Conservation (phyloP, 2,329 filamentous ascomycete species). For the Exophiala bonariae region DNA sequence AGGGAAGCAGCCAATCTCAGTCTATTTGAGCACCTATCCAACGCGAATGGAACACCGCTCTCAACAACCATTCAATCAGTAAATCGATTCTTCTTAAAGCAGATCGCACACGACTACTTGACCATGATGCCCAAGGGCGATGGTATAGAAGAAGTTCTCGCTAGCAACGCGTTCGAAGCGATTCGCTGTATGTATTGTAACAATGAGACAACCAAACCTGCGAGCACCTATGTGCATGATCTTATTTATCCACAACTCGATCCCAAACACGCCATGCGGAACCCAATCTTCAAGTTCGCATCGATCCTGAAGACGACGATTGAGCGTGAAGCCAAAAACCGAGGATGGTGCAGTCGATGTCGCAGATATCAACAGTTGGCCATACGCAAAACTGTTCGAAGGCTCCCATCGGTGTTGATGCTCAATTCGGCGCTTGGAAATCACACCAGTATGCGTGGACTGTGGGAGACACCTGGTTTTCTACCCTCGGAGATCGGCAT, state of each 20-base stretch:
- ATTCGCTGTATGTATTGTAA: conserved; percentile 86
- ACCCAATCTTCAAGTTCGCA: conserved; percentile 66
- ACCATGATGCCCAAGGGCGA: conserved; percentile 63
- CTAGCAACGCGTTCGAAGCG: conserved; percentile 44
- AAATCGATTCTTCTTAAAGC: conserved; percentile 80
- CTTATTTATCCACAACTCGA: conserved; percentile 65
- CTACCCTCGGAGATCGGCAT: conserved; percentile 92
- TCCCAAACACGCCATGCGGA: conserved; percentile 52
- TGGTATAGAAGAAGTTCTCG: conserved; percentile 67
- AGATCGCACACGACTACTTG: conserved; percentile 74
- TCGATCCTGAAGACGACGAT: conserved; percentile 90
- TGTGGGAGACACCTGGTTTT: conserved; percentile 90
- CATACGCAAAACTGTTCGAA: conserved; percentile 80
- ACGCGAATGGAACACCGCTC: conserved; percentile 66
- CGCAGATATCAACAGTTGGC: conserved; percentile 85
- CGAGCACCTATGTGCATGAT: conserved; percentile 80
- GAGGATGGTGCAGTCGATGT: conserved; percentile 92
- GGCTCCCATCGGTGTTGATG: conserved; percentile 80
- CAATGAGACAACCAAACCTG: conserved; percentile 79
- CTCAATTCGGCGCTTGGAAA: conserved; percentile 77
- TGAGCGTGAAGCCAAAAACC: conserved; percentile 81
- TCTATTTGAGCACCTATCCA: conserved; percentile 75
- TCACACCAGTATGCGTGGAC: conserved; percentile 66
- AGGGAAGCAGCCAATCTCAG: conserved; percentile 76
- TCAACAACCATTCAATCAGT: conserved; percentile 83